Conservation (phyloP, 495 filamentous ascomycete genomes). For the Pseudoneurospora amorphoporcata region DNA sequence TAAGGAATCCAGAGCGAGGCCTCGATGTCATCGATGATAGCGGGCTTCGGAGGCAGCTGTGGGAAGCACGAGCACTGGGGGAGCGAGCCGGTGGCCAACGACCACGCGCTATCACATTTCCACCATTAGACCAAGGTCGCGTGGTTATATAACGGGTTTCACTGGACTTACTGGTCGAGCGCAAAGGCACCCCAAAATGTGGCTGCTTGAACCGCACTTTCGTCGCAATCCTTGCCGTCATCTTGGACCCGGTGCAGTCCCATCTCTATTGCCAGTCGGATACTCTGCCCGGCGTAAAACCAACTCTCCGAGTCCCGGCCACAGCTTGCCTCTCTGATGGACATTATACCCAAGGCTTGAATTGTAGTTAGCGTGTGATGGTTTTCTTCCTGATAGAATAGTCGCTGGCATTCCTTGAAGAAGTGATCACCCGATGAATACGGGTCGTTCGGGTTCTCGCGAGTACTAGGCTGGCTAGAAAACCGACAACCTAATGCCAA, state of each 20-base stretch:
- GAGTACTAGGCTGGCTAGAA: constrained; percentile 52
- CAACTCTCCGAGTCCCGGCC: constrained; percentile 56
- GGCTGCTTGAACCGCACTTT: constrained; percentile 52
- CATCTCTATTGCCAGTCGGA: constrained; percentile 57
- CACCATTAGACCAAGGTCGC: constrained; percentile 1
- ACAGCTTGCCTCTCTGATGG: constrained; percentile 52
- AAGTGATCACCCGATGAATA: constrained; percentile 64
- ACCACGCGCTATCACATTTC: constrained; percentile 43
- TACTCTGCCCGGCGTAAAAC: constrained; percentile 55
- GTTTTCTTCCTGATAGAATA: constrained; percentile 47
- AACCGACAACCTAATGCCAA: constrained; percentile 65
- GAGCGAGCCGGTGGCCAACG: constrained; percentile 49
- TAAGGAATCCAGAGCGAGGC: constrained; percentile 48
- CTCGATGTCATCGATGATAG: constrained; percentile 44
- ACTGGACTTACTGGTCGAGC: constrained; percentile 50
- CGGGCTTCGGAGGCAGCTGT: constrained; percentile 45
- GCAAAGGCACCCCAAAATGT: constrained; percentile 67
- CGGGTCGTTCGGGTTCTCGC: constrained; percentile 48
- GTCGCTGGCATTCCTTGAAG: constrained; percentile 51
- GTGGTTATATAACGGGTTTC: not conserved
- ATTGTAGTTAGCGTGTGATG: constrained; percentile 61
- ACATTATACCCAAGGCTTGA: constrained; percentile 71
- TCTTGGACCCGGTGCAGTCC: constrained; percentile 45
- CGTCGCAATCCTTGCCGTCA: constrained; percentile 35
- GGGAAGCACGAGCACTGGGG: constrained; percentile 51